These are phyloP conservation scores for Aristolochia fimbriata DNA, from an alignment of 164 flowering plant genomes.

Conservation along the genomic window DNA sequence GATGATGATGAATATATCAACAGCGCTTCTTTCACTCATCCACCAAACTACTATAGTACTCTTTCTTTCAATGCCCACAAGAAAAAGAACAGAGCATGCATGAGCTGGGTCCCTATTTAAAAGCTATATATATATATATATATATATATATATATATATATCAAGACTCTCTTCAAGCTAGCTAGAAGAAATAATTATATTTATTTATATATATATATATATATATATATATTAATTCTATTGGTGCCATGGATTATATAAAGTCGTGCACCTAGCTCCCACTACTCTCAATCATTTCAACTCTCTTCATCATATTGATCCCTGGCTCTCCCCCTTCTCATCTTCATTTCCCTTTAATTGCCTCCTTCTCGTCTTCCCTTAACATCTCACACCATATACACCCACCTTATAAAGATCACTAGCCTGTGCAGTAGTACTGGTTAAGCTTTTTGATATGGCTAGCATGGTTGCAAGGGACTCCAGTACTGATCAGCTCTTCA, in stretches of 20 bases:
- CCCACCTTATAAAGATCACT: not conserved
- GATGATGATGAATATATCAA: not conserved
- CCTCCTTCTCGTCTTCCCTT: not conserved
- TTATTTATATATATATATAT: too few species aligned
- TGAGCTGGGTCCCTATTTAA: not conserved
- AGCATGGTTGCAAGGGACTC: constrained; percentile 17
- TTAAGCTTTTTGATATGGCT: constrained; percentile 29
- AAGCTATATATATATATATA: too few species aligned
- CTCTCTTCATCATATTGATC: constrained; percentile 9
- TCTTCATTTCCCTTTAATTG: not conserved
- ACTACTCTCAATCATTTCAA: constrained; percentile 40
- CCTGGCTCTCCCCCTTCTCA: constrained; percentile 10
- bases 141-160: too few species aligned
- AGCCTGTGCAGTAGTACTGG: too few species aligned
- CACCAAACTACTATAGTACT: not conserved
- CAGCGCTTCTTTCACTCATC: too few species aligned
- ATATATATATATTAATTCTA: constrained; percentile 3
- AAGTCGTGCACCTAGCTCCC: constrained; percentile 22
- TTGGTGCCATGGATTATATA: constrained; percentile 13
- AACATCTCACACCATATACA: not conserved
- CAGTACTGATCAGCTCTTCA: constrained; percentile 15
- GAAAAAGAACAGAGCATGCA: not conserved
- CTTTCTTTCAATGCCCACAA: not conserved
- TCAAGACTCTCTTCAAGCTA: not conserved
- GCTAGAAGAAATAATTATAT: constrained; percentile 4